Percentiles rank a stretch among this genome's conserved stretches.
Evolutionary conservation across 2,329 filamentous ascomycete species (phyloP).

Genomic region (Xylariaceae sp.): DNA sequence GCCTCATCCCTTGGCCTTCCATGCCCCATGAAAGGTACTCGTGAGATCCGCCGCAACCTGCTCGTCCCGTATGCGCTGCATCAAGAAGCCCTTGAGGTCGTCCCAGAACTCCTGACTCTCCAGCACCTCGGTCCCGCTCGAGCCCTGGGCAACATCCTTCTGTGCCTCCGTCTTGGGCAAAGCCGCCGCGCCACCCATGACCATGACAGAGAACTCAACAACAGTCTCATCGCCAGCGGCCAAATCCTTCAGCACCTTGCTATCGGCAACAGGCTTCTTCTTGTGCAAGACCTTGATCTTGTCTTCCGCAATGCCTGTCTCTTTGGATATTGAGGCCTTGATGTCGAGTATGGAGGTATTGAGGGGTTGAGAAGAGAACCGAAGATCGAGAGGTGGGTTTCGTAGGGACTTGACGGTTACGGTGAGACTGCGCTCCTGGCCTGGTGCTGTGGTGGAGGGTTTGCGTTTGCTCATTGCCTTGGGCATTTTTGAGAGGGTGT

Average conservation of each 20-base stretch:
- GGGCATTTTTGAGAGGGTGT: slow-evolving; percentile 68
- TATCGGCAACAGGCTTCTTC: slow-evolving; percentile 80
- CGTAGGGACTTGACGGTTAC: slow-evolving; percentile 74
- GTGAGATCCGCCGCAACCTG: slow-evolving; percentile 61
- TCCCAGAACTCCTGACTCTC: slow-evolving; percentile 77
- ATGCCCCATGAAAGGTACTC: slow-evolving; percentile 67
- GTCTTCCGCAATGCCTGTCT: slow-evolving; percentile 62
- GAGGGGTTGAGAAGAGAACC: slow-evolving; percentile 59
- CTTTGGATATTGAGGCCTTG: slow-evolving; percentile 64
- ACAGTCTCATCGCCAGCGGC: slow-evolving; percentile 48
- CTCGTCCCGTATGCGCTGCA: slow-evolving; percentile 74
- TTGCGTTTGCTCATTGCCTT: slow-evolving; percentile 51
- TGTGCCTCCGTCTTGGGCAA: slow-evolving; percentile 31
- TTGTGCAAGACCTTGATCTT: slow-evolving; percentile 85
- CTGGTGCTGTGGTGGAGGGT: slow-evolving; percentile 42
- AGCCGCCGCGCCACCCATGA: slow-evolving; percentile 68
- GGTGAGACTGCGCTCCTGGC: slow-evolving; percentile 50
- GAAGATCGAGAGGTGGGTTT: slow-evolving; percentile 67
- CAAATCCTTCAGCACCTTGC: slow-evolving; percentile 74
- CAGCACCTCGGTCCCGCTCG: slow-evolving; percentile 60
- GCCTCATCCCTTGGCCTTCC: slow-evolving; percentile 49
- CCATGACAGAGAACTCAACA: slow-evolving; percentile 83
- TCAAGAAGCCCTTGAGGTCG: slow-evolving; percentile 78
- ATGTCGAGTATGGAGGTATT: slow-evolving; percentile 77
- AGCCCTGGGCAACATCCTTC: slow-evolving; percentile 47